A percentile compares a stretch with the other conserved stretches of the same genome.
These are phyloP conservation scores for Phytophthora hybrid DNA, from an alignment of 352 stramenopile species.

Conservation along the genomic window DNA sequence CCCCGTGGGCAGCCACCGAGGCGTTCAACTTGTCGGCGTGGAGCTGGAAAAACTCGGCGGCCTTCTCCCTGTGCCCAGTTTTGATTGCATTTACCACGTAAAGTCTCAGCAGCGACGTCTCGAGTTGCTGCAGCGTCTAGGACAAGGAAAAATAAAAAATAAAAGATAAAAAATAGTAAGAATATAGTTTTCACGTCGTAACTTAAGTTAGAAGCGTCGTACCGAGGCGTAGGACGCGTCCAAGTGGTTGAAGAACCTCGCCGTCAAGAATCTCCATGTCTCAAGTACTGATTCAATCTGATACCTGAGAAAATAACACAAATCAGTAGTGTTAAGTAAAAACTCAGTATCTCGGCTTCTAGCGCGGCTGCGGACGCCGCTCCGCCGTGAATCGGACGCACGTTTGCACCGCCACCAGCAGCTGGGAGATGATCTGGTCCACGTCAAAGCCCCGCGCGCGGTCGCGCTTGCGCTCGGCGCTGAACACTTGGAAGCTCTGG, in stretches of 20 bases:
- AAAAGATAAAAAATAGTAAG: conserved; percentile 5
- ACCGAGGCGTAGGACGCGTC: conserved; percentile 77
- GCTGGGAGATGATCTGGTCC: conserved; percentile 77
- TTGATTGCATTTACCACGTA: conserved; percentile 87
- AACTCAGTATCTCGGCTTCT: conserved; percentile 13
- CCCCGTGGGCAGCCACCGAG: conserved; percentile 32
- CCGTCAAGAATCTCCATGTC: conserved; percentile 82
- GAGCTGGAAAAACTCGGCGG: conserved; percentile 76
- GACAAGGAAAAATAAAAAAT: conserved; percentile 6
- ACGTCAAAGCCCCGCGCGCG: conserved; percentile 78
- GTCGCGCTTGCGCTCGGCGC: conserved; percentile 76
- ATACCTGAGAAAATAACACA: conserved; percentile 52
- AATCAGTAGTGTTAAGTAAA: conserved; percentile 11
- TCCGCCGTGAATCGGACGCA: conserved; percentile 22
- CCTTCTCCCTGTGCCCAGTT: conserved; percentile 70
- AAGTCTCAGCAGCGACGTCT: conserved; percentile 72
- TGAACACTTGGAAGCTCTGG: conserved; percentile 84
- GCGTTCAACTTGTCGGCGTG: conserved; percentile 76
- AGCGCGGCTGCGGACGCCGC: not conserved
- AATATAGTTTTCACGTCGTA: not conserved
- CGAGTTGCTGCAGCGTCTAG: conserved; percentile 73
- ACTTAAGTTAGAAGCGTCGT: conserved; percentile 5
- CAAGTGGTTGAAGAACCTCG: conserved; percentile 83
- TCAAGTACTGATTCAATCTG: conserved; percentile 81
- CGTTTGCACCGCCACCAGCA: conserved; percentile 70